Base-by-base conservation (phyloP, 2,329 filamentous ascomycete species). In the Akanthomyces lecanii region DNA sequence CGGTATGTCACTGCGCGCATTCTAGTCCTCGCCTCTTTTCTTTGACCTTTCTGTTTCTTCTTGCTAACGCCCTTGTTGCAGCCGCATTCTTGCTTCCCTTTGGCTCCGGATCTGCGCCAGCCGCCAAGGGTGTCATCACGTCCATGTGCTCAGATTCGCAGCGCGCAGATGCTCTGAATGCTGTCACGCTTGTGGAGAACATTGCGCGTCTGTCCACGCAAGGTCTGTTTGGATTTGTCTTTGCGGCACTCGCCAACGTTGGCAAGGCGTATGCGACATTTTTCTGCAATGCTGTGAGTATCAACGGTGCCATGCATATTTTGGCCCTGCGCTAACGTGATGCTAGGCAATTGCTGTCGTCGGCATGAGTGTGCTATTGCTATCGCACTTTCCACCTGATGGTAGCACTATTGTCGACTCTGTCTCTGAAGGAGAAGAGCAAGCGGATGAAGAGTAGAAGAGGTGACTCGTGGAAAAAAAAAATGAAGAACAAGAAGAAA, bases 111-210 rank as follows among this genome's bases (percentile, higher is more conserved):
- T 88, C 88, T 0, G 88, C 87, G 0, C 82, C 87, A 0, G 86
- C 88, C 0, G 86, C 87, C 1, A 91, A 91, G 67, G 89, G 88
- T 0, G 86, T 88, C n/a, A 89, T 91, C 64, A 82, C 89, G 0
- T 84, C 89, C 63, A 88, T 91, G 86, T 87, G 87, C 51, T 77
- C 86, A 0, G 78, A 84, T 1, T 79, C 79, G 0, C 82, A 88
- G 62, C 80, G 88, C 0, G 81, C 84, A 0, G 88, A 91, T 69
- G 88, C 89, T 0, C 75, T 91, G 3, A 86, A 86, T 45, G 87
- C 86, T 0, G 86, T 91, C 14, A 89, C 86, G 0, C 75, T 91
- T 0, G 84, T 91, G 0, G 89, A 91, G 69, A 90, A 89, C 66
- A 81, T 89, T 38, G 88, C 87, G 0, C 78, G 83, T 28, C 73